These are phyloP conservation scores for Lactarius sp. DNA, from an alignment of 768 basidiomycete species.

Conservation along the genomic window DNA sequence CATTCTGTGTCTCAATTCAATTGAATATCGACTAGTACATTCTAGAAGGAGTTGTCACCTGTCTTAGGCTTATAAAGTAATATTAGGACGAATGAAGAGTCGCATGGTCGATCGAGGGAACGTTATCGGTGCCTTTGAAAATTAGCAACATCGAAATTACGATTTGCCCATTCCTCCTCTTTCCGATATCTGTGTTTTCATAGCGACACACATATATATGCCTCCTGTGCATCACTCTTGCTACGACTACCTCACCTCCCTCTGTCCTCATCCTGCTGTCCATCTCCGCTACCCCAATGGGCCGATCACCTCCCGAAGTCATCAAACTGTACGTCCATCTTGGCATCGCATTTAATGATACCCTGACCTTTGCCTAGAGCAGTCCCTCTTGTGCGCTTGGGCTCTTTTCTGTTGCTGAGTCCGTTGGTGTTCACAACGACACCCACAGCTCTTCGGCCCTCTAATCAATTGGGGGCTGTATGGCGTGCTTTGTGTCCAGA, in stretches of 20 bases:
- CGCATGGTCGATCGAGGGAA: too few relatives aligned
- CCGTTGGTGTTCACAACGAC: neutral
- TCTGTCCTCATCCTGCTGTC: neutral
- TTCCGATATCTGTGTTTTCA: too few relatives aligned
- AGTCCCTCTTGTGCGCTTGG: conserved; percentile 9
- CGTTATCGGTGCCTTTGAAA: too few relatives aligned
- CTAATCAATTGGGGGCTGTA: conserved; percentile 30
- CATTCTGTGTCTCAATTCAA: too few relatives aligned
- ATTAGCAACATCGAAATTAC: too few relatives aligned
- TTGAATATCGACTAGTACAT: too few relatives aligned
- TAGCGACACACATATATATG: neutral
- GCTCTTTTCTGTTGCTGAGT: neutral
- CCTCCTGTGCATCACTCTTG: neutral
- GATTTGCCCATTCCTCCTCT: too few relatives aligned
- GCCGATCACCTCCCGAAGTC: neutral
- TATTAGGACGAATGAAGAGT: too few relatives aligned
- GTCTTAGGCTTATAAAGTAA: too few relatives aligned
- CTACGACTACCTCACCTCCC: neutral
- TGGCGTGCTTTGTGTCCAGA: conserved; percentile 31
- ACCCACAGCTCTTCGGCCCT: conserved; percentile 8
- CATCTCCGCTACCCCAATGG: neutral
- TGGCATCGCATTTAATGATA: too few relatives aligned
- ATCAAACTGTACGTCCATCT: neutral
- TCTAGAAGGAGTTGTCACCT: too few relatives aligned
- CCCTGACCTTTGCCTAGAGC: conserved; percentile 1